phyloP scores from a whole-genome alignment of 139 green algal genomes.

The Chlamydomonas incerta region DNA sequence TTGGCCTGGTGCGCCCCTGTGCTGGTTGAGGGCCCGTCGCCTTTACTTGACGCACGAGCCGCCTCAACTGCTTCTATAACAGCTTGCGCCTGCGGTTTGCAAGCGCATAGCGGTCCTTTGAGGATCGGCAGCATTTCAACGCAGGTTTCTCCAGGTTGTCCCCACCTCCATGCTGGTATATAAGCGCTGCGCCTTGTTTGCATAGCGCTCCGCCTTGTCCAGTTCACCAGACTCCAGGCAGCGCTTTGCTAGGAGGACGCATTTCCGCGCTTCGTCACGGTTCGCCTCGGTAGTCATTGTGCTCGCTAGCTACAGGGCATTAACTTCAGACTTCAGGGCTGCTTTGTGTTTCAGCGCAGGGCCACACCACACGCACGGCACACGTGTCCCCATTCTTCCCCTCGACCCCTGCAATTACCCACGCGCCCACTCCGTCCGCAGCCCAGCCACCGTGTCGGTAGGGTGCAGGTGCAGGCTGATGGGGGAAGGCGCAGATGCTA shows the following conservation, averaged over 20 bases:
- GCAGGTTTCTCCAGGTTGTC: not conserved
- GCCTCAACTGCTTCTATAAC: constrained; percentile 11
- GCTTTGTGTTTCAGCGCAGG: too few species aligned
- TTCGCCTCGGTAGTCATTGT: constrained; percentile 36
- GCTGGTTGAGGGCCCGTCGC: not conserved
- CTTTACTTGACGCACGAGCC: not conserved
- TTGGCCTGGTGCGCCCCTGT: not conserved
- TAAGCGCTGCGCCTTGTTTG: constrained; percentile 39
- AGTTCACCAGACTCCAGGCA: not conserved
- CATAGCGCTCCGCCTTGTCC: constrained; percentile 44
- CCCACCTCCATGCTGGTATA: constrained; percentile 43
- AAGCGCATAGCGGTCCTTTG: not conserved
- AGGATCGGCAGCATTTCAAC: not conserved
- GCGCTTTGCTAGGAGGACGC: constrained; percentile 22
- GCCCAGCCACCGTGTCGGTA: too few species aligned
- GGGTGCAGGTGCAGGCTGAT: too few species aligned
- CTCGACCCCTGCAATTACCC: too few species aligned
- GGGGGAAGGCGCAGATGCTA: too few species aligned
- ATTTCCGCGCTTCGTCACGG: constrained; percentile 40
- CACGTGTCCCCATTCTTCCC: too few species aligned
- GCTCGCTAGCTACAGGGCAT: too few species aligned
- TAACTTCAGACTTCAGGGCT: too few species aligned
- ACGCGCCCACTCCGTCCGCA: too few species aligned
- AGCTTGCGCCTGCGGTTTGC: not conserved
- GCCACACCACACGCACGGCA: too few species aligned